Base-by-base conservation (phyloP, 2,329 filamentous ascomycete genomes). In the Tolypocladium sp. region DNA sequence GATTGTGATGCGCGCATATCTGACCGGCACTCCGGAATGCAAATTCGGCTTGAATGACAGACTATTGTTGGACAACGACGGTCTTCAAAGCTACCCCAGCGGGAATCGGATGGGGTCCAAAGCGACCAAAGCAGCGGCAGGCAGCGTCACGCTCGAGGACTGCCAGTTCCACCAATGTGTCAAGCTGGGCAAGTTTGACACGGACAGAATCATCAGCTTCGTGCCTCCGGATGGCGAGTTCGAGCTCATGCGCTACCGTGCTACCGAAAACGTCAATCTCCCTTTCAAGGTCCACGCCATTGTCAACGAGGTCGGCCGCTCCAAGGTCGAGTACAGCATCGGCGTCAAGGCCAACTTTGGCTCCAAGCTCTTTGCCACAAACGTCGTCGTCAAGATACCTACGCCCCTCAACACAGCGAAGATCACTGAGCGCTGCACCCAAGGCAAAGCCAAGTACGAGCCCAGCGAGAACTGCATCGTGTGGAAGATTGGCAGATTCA, bases 91-190 rank as follows among this genome's bases (percentile, higher is more conserved):
- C 51, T 78, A 88, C 7, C 86, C 87, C 27, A 88, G 85, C 59
- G 91, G 91, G 5, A 94, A 94, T 68, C 81, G 85, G 63, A 84
- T 88, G 69, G 90, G 87, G 58, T 88, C 88, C 62, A 97, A 96
- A 74, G 91, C 92, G 37, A 97, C 94, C 44, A 93, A 96, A 73
- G 94, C 94, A 0, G 94, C 94, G 0, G 94, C 94, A 1, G 94
- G 94, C 41, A 95, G 90, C 63, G 95, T 99, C 57, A 96, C 92
- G 0, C 81, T 99, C 33, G 95, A 99, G 72, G 94, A 99, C 74
- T 97, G 95, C 71, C 94, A 97, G 71, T 97, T 99, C 77, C 94
- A 99, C 75, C 94, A 99, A 75, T 99, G 94, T 73, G 94, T 99
- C 62, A 96, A 97, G 78, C 82, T 99, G 37, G 92, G 93, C 64